Percentiles rank a stretch among this genome's conserved stretches.
These are phyloP conservation scores for Porphyrellus cyaneotinctus DNA, from an alignment of 768 basidiomycete species.

Conservation along the genomic window DNA sequence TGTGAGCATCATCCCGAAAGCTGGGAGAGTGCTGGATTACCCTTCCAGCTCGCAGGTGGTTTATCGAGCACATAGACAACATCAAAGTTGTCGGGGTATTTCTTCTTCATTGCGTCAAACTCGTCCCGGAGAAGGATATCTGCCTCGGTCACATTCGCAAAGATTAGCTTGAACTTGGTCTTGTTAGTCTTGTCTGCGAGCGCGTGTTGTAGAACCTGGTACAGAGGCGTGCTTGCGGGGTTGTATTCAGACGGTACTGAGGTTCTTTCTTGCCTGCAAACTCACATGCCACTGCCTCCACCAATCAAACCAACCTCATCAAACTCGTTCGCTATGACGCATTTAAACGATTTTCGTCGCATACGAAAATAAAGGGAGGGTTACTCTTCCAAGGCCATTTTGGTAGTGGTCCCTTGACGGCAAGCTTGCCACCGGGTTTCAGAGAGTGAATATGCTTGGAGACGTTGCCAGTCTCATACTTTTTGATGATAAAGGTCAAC, in stretches of 20 bases:
- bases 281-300: conserved; percentile 90
- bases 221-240: conserved; percentile 67
- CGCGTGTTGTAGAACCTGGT: conserved; percentile 76
- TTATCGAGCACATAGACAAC: conserved; percentile 88
- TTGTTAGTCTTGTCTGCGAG: conserved; percentile 73
- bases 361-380: conserved; percentile 8
- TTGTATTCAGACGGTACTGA: neutral
- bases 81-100: conserved; percentile 68
- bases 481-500: conserved; percentile 79
- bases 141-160: conserved; percentile 82
- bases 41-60: conserved; percentile 53
- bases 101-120: conserved; percentile 64
- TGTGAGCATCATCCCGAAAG: conserved; percentile 1
- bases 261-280: conserved; percentile 4
- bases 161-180: conserved; percentile 92
- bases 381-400: conserved; percentile 86
- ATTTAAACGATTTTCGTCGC: neutral
- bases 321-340: conserved; percentile 68
- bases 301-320: conserved; percentile 87
- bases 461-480: conserved; percentile 76
- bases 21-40: conserved; percentile 33
- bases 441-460: conserved; percentile 80
- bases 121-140: conserved; percentile 88
- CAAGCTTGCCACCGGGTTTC: conserved; percentile 76
- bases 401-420: conserved; percentile 86